Evolutionary conservation across 306 rosid genomes (phyloP), one percentile per base, ranked within the genome.

Genomic region (Lagenaria siceraria): DNA sequence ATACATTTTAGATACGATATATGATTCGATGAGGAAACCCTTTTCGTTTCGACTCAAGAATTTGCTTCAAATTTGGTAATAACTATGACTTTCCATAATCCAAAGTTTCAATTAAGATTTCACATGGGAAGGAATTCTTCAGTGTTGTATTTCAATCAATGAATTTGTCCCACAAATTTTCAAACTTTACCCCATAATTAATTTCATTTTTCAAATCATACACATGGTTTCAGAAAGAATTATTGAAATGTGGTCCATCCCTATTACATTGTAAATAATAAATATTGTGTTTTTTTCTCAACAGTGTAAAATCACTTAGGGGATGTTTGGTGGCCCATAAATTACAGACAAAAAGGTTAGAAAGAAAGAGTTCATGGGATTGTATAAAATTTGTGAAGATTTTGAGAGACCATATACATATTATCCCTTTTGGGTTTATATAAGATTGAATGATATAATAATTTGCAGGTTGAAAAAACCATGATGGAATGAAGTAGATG

Each of bases 401-500:
- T 1, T 56, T 22, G 15, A 56, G 29, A 56, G 4, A 21, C 6
- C 31, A 54, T n/a, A 54, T 54, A 19, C 1, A 53, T 19, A 18
- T 53, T 56, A 56, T 58, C 19, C 19, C 36, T 59, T 59, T 12
- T 53, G 24, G 19, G 7, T 24, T 59, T 29, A 0, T 29, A 0
- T 13, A 13, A 60, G 68, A 62, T 62, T 14, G 68, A 31, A 27
- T 29, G 68, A 62, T 59, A 25, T 24, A 59, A 62, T 15, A 31
- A 62, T 62, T 15, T 62, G n/a, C 9, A 27, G 38, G 38, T 5
- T 6, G 0, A 5, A 53, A 59, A 60, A 60, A 4, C 19, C 22
- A 62, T 15, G 22, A 62, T 29, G 68, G 42, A 62, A 62, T 62
- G 68, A 62, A 64, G 52, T n/a, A 66, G 74, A 66, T 66, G 74